A percentile compares a stretch with the other conserved stretches of the same genome.
phyloP scores from a whole-genome alignment of 2,329 filamentous ascomycete species.

The Polychaeton citri region DNA sequence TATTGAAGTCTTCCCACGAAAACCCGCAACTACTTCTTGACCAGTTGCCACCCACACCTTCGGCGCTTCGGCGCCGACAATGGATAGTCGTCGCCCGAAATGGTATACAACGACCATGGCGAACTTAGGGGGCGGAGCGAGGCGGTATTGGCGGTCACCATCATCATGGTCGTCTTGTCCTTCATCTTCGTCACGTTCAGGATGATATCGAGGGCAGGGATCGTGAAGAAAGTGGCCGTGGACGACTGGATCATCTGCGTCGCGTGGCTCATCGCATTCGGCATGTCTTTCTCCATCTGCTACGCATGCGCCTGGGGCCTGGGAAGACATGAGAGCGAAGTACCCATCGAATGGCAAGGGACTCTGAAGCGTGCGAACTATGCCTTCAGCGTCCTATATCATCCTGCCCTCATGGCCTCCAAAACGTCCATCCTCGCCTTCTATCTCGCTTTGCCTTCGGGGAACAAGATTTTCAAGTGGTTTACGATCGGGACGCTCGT shows the following conservation, averaged over 20 bases:
- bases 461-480: constrained; percentile 62
- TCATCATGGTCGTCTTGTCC: constrained; percentile 53
- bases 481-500: constrained; percentile 68
- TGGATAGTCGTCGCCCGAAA: neutral
- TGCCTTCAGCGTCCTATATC: constrained; percentile 51
- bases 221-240: constrained; percentile 57
- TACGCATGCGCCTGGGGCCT: constrained; percentile 51
- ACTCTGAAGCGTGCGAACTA: constrained; percentile 46
- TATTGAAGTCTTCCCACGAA: too few relatives aligned
- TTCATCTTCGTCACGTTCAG: constrained; percentile 64
- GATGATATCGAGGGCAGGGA: constrained; percentile 56
- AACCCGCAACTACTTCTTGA: too few relatives aligned
- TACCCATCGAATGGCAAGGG: constrained; percentile 36
- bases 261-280: constrained; percentile 63
- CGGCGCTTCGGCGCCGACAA: neutral
- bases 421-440: constrained; percentile 91
- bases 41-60: too few relatives aligned
- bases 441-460: constrained; percentile 70
- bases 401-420: constrained; percentile 77
- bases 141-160: constrained; percentile 57
- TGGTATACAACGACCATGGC: neutral
- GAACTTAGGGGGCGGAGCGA: constrained; percentile 13
- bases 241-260: constrained; percentile 73
- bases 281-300: constrained; percentile 53
- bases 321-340: constrained; percentile 52